Conservation (phyloP, 139 green algal genomes). For the Haematococcus sp. region DNA sequence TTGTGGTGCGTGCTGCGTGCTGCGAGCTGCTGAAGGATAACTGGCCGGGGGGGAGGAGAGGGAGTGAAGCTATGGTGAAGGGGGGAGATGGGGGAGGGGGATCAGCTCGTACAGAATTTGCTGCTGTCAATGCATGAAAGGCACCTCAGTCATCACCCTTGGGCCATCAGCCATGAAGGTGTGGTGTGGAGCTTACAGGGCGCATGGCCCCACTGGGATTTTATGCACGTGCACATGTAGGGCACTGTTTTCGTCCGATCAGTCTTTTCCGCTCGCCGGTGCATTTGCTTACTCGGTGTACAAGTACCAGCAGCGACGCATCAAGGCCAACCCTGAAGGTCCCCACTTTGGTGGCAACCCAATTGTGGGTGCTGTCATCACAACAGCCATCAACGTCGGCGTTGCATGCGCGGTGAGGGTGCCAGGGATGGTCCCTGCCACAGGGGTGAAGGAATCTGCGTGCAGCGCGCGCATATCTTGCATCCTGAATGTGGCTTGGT, state of each 20-base stretch:
- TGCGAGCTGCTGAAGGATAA: too few species aligned
- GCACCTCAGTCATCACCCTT: too few species aligned
- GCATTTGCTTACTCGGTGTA: conserved; percentile 55
- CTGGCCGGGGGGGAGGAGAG: neutral
- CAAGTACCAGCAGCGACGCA: conserved; percentile 50
- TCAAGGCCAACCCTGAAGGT: conserved; percentile 59
- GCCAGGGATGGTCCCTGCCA: too few species aligned
- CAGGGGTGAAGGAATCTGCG: too few species aligned
- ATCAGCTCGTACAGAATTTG: too few species aligned
- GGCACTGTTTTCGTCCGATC: conserved; percentile 46
- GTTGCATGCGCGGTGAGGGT: conserved; percentile 53
- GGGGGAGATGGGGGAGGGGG: too few species aligned
- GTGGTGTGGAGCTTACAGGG: too few species aligned
- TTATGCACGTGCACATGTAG: too few species aligned
- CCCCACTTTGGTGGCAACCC: conserved; percentile 65
- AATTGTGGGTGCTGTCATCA: conserved; percentile 69
- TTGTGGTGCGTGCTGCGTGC: conserved; percentile 59
- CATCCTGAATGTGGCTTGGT: neutral
- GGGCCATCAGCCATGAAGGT: too few species aligned
- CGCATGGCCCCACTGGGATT: too few species aligned
- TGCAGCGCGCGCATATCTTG: neutral
- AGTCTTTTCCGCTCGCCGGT: conserved; percentile 48
- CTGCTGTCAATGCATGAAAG: too few species aligned
- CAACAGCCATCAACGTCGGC: conserved; percentile 50
- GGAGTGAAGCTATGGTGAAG: neutral